These are phyloP conservation scores for Ambrosia artemisiifolia DNA, from an alignment of 129 eudicot genomes.

Conservation along the genomic window DNA sequence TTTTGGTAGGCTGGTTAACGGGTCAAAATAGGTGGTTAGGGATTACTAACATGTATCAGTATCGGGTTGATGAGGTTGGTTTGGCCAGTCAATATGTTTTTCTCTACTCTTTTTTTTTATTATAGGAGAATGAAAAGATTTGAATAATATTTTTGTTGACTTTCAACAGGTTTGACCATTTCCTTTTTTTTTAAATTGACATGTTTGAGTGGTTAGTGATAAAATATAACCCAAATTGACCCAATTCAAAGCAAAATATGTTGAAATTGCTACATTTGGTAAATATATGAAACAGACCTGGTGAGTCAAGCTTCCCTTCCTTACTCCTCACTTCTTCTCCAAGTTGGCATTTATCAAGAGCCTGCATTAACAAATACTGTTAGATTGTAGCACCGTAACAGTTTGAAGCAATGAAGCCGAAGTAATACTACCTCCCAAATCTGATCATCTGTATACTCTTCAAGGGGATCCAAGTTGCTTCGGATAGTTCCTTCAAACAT, in stretches of 20 bases:
- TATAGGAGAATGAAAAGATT: no score
- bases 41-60: not conserved
- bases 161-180: no score
- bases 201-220: not conserved
- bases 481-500: constrained; percentile 96
- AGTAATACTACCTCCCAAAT: constrained; percentile 83
- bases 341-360: constrained; percentile 83
- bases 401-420: not conserved
- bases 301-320: constrained; percentile 68
- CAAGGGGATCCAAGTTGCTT: constrained; percentile 89
- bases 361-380: constrained; percentile 37
- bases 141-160: not conserved
- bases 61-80: no score
- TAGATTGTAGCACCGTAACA: not conserved
- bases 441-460: constrained; percentile 76
- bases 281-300: constrained; percentile 43
- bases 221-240: not conserved
- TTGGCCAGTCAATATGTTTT: no score
- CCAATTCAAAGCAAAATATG: not conserved
- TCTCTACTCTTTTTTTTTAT: no score
- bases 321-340: constrained; percentile 88
- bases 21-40: not conserved
- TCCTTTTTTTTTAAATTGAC: no score
- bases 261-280: not conserved
- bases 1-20: not conserved